Percentiles rank a stretch among this genome's conserved stretches.
These are phyloP conservation scores for Metschnikowia noctiluminum DNA, from an alignment of 805 yeast genomes.

Conservation along the genomic window DNA sequence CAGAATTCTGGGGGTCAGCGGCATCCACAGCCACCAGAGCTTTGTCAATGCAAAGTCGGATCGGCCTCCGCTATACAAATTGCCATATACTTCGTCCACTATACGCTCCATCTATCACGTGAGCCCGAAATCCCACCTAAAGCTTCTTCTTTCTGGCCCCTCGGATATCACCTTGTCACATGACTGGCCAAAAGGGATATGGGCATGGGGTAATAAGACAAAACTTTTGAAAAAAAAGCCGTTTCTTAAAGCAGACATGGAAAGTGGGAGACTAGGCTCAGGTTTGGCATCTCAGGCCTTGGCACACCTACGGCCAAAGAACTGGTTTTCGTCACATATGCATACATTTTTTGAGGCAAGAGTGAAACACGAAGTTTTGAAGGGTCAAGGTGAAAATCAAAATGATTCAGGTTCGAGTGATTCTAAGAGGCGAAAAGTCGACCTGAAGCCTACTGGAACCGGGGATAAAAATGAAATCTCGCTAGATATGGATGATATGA, in stretches of 20 bases:
- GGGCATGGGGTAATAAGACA: slow-evolving; percentile 55
- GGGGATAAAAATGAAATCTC: slow-evolving; percentile 16
- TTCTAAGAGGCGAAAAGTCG: neutral
- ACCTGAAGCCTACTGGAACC: neutral
- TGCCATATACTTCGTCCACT: slow-evolving; percentile 48
- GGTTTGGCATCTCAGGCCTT: slow-evolving; percentile 61
- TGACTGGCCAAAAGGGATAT: slow-evolving; percentile 92
- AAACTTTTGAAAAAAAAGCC: slow-evolving; percentile 57
- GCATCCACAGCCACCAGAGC: slow-evolving; percentile 59
- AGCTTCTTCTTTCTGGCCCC: slow-evolving; percentile 42
- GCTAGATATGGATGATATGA: slow-evolving; percentile 21
- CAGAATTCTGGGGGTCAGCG: slow-evolving; percentile 78
- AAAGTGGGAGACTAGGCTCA: slow-evolving; percentile 62
- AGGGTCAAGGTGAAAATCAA: slow-evolving; percentile 12
- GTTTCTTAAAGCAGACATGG: slow-evolving; percentile 63
- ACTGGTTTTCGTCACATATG: slow-evolving; percentile 89
- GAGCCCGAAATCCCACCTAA: slow-evolving; percentile 59
- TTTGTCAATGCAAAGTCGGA: slow-evolving; percentile 17
- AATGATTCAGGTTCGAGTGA: neutral
- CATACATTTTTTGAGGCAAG: slow-evolving; percentile 71
- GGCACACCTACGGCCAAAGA: slow-evolving; percentile 51
- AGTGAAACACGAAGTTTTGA: slow-evolving; percentile 36
- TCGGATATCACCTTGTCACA: slow-evolving; percentile 70
- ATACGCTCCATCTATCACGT: slow-evolving; percentile 70
- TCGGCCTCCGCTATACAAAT: slow-evolving; percentile 10